Percentiles rank a stretch among this genome's conserved stretches.
These are phyloP conservation scores for Coniochaeta sp. DNA, from an alignment of 2,329 filamentous ascomycete species.

Conservation along the genomic window DNA sequence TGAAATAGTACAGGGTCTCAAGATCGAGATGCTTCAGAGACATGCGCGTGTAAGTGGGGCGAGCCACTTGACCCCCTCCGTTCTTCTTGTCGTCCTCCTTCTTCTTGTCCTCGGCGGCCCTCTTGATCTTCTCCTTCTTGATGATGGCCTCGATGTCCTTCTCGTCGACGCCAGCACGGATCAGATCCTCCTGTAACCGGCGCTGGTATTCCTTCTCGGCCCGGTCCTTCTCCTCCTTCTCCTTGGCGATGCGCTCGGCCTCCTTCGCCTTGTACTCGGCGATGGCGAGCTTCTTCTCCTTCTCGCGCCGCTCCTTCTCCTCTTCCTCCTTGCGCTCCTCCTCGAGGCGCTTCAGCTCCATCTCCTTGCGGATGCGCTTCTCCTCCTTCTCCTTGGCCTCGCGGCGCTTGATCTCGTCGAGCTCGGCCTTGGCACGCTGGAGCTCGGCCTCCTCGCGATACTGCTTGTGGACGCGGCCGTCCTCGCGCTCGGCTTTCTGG, in stretches of 20 bases:
- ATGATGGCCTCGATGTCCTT: conserved; percentile 51
- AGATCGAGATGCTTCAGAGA: conserved; percentile 52
- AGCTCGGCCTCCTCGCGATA: conserved; percentile 37
- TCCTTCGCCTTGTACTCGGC: conserved; percentile 13
- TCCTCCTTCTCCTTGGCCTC: conserved; percentile 15
- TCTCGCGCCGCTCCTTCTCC: conserved; percentile 9
- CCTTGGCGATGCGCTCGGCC: conserved; percentile 13
- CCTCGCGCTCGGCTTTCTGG: conserved; percentile 21
- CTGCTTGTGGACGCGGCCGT: conserved; percentile 21
- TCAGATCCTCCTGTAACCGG: conserved; percentile 48
- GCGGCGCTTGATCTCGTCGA: conserved; percentile 36
- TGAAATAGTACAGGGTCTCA: conserved; percentile 48
- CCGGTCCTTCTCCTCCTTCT: conserved; percentile 13
- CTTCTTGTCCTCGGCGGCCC: conserved; percentile 19
- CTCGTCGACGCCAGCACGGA: conserved; percentile 51
- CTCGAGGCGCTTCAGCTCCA: conserved; percentile 13
- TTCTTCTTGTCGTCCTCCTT: conserved; percentile 33
- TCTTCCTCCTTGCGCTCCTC: conserved; percentile 12
- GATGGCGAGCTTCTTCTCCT: conserved; percentile 12
- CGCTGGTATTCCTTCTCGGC: conserved; percentile 33
- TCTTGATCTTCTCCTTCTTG: conserved; percentile 43
- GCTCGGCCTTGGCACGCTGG: conserved; percentile 37
- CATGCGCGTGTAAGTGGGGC: conserved; percentile 56
- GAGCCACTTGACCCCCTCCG: conserved; percentile 11
- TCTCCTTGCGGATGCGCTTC: conserved; percentile 9